A percentile compares a stretch with the other conserved stretches of the same genome.
Conservation (phyloP, 306 rosid genomes). For the Castanea sativa region DNA sequence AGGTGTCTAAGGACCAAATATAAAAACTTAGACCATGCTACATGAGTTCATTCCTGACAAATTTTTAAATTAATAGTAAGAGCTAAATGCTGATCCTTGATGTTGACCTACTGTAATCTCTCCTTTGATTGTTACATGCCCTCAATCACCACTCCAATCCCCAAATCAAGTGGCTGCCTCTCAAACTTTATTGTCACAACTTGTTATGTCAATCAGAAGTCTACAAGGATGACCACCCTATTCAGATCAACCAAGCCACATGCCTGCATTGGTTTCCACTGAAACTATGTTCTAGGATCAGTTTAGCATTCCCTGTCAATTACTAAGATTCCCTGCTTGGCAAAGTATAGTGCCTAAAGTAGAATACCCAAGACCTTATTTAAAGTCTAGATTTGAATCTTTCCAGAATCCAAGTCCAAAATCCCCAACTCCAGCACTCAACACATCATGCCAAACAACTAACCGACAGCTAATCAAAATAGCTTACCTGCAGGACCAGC, state of each 20-base stretch:
- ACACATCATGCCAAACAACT: not conserved
- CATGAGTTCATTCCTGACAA: not conserved
- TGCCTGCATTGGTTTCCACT: not conserved
- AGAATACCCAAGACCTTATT: slow-evolving; percentile 1
- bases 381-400: not conserved
- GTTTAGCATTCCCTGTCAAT: not conserved
- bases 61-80: not conserved
- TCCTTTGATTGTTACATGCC: too few relatives aligned
- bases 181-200: not conserved
- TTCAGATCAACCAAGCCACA: not conserved
- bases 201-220: not conserved
- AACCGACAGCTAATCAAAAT: slow-evolving; percentile 10
- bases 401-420: not conserved
- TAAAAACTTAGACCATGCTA: not conserved
- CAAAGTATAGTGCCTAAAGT: not conserved
- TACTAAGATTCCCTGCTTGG: not conserved
- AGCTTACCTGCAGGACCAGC: slow-evolving; percentile 51
- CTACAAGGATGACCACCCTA: not conserved
- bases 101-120: too few relatives aligned
- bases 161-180: too few relatives aligned
- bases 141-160: too few relatives aligned
- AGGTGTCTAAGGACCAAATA: not conserved
- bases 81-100: too few relatives aligned
- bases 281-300: not conserved
- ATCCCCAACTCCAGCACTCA: not conserved